phyloP scores from a whole-genome alignment of 2,329 filamentous ascomycete genomes.

The Didymella arachidicola region DNA sequence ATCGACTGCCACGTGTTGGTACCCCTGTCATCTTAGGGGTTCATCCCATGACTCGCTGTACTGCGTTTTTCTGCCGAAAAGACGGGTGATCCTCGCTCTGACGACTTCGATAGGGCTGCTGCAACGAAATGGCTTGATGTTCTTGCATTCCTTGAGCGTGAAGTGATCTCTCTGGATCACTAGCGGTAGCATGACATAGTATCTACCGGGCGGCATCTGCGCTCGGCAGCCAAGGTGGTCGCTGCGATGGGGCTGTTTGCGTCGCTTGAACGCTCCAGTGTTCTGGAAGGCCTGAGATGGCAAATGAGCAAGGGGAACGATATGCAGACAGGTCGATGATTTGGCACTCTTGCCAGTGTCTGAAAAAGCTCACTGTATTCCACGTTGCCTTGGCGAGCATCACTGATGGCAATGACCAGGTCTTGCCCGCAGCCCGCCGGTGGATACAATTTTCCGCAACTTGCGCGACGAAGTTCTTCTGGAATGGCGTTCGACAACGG shows the following conservation, averaged over 20 bases:
- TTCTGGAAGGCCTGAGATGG: constrained; percentile 21
- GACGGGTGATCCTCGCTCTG: constrained; percentile 34
- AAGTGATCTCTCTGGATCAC: constrained; percentile 5
- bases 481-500: constrained; percentile 10
- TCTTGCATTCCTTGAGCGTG: constrained; percentile 15
- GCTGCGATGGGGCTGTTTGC: constrained; percentile 15
- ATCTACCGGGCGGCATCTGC: constrained; percentile 29
- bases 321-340: constrained; percentile 9
- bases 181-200: constrained; percentile 25
- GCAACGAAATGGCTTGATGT: constrained; percentile 22
- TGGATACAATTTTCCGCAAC: neutral
- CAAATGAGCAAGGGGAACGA: constrained; percentile 17
- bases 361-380: constrained; percentile 8
- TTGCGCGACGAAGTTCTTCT: constrained; percentile 1
- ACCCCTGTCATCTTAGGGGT: constrained; percentile 35
- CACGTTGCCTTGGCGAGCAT: constrained; percentile 7
- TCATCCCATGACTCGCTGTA: constrained; percentile 38
- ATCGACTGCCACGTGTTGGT: constrained; percentile 44
- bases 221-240: constrained; percentile 20
- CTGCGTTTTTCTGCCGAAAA: constrained; percentile 30
- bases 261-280: constrained; percentile 22
- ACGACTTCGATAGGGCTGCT: constrained; percentile 22
- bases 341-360: constrained; percentile 5
- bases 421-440: constrained; percentile 3
- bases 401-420: neutral